phyloP scores from a whole-genome alignment of 768 basidiomycete species.

The Rhodosporidiobolus odoratus region DNA sequence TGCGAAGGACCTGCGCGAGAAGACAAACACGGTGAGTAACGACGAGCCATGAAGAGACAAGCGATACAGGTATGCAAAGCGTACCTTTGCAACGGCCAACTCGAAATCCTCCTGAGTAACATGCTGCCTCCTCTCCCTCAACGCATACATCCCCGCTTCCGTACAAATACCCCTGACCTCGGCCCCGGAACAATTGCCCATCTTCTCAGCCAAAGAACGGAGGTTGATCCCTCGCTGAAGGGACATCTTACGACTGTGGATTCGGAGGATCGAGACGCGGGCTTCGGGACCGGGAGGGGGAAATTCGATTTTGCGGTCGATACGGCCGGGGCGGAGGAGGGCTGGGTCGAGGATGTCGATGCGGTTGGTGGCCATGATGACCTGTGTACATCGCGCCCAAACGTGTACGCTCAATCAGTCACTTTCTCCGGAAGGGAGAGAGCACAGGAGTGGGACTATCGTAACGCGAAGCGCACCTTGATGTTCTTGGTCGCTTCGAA shows the following conservation, averaged over 20 bases:
- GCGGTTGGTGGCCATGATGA: constrained; percentile 96
- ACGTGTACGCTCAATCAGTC: not conserved
- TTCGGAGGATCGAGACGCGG: constrained; percentile 90
- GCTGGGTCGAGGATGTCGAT: constrained; percentile 96
- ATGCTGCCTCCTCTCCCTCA: constrained; percentile 89
- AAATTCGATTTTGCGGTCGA: constrained; percentile 97
- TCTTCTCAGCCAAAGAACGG: constrained; percentile 93
- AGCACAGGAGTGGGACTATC: not conserved
- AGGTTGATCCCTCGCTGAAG: constrained; percentile 95
- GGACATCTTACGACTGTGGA: constrained; percentile 99
- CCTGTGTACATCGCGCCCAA: constrained; percentile 44
- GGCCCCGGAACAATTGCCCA: constrained; percentile 97
- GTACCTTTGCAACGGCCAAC: constrained; percentile 91
- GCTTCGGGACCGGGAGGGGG: constrained; percentile 96
- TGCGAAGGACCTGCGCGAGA: constrained; percentile 48
- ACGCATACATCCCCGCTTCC: constrained; percentile 97
- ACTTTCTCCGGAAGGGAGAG: constrained; percentile 2
- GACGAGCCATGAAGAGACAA: not conserved
- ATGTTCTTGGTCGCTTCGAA: constrained; percentile 79
- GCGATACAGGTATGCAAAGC: constrained; percentile 27
- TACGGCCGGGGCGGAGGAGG: constrained; percentile 85
- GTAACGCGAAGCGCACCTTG: constrained; percentile 52
- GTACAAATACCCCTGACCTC: constrained; percentile 97
- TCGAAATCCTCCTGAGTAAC: constrained; percentile 99
- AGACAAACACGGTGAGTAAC: not conserved